A percentile compares a stretch with the other conserved stretches of the same genome.
These are phyloP conservation scores for Didymella exigua DNA, from an alignment of 2,329 filamentous ascomycete genomes.

Conservation along the genomic window DNA sequence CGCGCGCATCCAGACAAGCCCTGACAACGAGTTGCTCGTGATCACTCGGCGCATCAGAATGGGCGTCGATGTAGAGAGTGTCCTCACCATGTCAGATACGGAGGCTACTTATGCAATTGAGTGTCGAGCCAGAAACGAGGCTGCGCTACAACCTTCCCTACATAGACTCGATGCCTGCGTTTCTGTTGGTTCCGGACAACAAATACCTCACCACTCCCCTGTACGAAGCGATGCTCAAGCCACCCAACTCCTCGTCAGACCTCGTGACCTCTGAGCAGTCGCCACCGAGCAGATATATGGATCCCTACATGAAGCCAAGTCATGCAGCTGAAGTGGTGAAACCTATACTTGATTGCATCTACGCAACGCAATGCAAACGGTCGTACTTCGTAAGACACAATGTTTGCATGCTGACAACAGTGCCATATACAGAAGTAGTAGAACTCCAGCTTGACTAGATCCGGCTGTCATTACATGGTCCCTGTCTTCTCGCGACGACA, in stretches of 20 bases:
- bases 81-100: constrained; percentile 22
- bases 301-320: constrained; percentile 23
- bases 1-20: constrained; percentile 13
- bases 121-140: constrained; percentile 15
- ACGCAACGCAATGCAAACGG: constrained; percentile 24
- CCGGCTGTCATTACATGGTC: not conserved
- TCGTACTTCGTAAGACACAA: too few species aligned
- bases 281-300: constrained; percentile 2
- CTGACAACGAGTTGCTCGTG: constrained; percentile 18
- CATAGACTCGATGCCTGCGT: constrained; percentile 12
- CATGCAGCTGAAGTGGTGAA: constrained; percentile 26
- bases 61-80: constrained; percentile 16
- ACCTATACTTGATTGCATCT: constrained; percentile 15
- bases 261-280: not conserved
- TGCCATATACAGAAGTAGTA: too few species aligned
- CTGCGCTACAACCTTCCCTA: constrained; percentile 17
- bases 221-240: constrained; percentile 16
- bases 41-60: constrained; percentile 22
- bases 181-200: constrained; percentile 14
- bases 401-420: too few species aligned
- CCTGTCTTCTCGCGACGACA: not conserved
- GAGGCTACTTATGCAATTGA: constrained; percentile 22
- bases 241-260: not conserved
- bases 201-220: constrained; percentile 16
- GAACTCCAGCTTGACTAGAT: too few species aligned